phyloP scores from a whole-genome alignment of 2,329 filamentous ascomycete genomes.

The Epichloe uncinata region DNA sequence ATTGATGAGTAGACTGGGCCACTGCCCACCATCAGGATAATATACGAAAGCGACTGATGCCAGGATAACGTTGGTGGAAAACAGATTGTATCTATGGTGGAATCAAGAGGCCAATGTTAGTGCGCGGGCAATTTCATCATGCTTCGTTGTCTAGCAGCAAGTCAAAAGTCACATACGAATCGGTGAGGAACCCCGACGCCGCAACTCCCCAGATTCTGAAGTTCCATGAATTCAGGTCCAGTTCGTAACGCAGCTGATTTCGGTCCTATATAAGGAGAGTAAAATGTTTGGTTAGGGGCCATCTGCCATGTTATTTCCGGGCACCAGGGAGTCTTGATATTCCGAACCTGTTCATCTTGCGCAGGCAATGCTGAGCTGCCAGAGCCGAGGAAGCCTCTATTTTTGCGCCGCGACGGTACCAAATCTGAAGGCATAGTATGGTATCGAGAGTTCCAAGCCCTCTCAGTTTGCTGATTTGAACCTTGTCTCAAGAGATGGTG shows the following conservation, averaged over 20 bases:
- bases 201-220: constrained; percentile 40
- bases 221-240: constrained; percentile 42
- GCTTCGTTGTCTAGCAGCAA: background rate
- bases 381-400: constrained; percentile 36
- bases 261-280: constrained; percentile 27
- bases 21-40: constrained; percentile 31
- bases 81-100: constrained; percentile 34
- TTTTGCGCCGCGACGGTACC: constrained; percentile 20
- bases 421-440: constrained; percentile 18
- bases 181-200: constrained; percentile 40
- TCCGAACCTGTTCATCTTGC: constrained; percentile 33
- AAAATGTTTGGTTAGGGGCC: constrained; percentile 1
- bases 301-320: background rate
- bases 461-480: background rate
- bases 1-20: constrained; percentile 36
- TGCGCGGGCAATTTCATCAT: background rate
- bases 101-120: background rate
- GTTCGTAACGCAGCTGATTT: constrained; percentile 36
- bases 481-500: background rate
- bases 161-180: constrained; percentile 28
- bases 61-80: constrained; percentile 41
- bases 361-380: constrained; percentile 37
- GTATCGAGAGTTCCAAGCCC: too few species aligned
- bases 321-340: background rate
- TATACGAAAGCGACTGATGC: constrained; percentile 39